Evolutionary conservation across 2,329 filamentous ascomycete species (phyloP).

Genomic region (Colletotrichum filicis): DNA sequence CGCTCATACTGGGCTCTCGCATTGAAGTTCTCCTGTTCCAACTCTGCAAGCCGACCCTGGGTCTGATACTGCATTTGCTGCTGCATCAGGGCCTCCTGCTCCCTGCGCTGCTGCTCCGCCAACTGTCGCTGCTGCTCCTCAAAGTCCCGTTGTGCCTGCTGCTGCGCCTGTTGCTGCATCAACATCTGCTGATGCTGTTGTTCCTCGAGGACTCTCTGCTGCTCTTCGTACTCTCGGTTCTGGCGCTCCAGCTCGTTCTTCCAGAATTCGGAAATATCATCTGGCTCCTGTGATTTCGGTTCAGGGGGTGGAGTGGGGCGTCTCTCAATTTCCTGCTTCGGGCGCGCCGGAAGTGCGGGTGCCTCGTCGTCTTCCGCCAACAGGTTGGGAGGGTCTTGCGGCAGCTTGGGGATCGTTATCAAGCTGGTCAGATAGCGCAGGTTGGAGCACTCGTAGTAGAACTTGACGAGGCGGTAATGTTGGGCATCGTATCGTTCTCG

Average conservation of each 20-base stretch:
- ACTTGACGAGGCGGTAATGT: slow-evolving; percentile 95
- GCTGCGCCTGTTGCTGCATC: slow-evolving; percentile 82
- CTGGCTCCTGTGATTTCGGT: slow-evolving; percentile 81
- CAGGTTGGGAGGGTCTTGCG: slow-evolving; percentile 91
- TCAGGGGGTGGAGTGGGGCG: slow-evolving; percentile 76
- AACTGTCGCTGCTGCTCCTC: slow-evolving; percentile 92
- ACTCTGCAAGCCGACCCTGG: slow-evolving; percentile 92
- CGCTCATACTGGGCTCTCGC: slow-evolving; percentile 95
- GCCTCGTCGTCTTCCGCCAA: slow-evolving; percentile 86
- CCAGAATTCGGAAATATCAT: slow-evolving; percentile 98
- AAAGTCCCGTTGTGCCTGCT: slow-evolving; percentile 93
- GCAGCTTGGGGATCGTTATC: slow-evolving; percentile 95
- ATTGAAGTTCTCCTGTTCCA: slow-evolving; percentile 94
- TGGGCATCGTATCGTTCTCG: slow-evolving; percentile 92
- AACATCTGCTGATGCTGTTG: slow-evolving; percentile 85
- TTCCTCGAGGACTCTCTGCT: slow-evolving; percentile 88
- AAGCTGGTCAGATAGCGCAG: slow-evolving; percentile 95
- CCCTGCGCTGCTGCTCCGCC: slow-evolving; percentile 88
- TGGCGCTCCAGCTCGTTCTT: slow-evolving; percentile 91
- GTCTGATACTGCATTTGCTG: slow-evolving; percentile 95
- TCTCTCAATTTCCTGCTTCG: slow-evolving; percentile 77
- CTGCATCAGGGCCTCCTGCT: slow-evolving; percentile 88
- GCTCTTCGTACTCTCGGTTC: slow-evolving; percentile 94
- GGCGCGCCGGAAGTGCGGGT: slow-evolving; percentile 84
- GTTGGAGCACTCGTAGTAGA: slow-evolving; percentile 99